phyloP scores from a whole-genome alignment of 306 rosid species.

The Corylus avellana region DNA sequence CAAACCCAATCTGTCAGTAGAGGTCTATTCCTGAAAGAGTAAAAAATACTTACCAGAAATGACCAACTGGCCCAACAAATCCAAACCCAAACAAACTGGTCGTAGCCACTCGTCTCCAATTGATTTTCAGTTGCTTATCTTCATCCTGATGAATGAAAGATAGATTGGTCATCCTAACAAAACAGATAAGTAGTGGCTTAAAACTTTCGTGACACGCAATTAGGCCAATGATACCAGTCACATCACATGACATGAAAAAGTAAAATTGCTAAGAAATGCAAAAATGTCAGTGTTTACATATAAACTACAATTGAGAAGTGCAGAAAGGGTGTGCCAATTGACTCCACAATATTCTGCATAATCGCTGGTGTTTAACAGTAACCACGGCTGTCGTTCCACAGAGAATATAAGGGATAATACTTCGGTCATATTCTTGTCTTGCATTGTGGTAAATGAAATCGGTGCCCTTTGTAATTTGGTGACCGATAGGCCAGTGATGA shows the following conservation, averaged over 20 bases:
- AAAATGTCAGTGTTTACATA: not conserved
- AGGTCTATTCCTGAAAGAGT: not conserved
- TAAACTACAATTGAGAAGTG: not conserved
- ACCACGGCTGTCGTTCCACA: not conserved
- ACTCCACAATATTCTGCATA: not conserved
- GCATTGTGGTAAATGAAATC: not conserved
- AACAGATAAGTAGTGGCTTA: conserved; percentile 6
- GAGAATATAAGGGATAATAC: not conserved
- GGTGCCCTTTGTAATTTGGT: conserved; percentile 2
- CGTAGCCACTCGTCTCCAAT: conserved; percentile 60
- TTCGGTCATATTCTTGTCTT: not conserved
- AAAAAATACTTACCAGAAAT: conserved; percentile 49
- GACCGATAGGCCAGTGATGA: not conserved
- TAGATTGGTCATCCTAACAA: conserved; percentile 21
- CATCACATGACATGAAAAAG: not conserved
- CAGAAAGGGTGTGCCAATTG: not conserved
- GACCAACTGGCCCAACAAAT: conserved; percentile 68
- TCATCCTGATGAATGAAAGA: conserved; percentile 34
- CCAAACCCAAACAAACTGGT: conserved; percentile 61
- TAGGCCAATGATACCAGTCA: conserved; percentile 7
- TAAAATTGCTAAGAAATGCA: conserved; percentile 8
- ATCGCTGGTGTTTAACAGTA: not conserved
- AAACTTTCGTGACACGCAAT: not conserved
- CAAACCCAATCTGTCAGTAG: not conserved
- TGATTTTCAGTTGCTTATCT: conserved; percentile 41